Evolutionary conservation across 2,329 filamentous ascomycete genomes (phyloP).

Genomic region (Nigrospora osmanthi): DNA sequence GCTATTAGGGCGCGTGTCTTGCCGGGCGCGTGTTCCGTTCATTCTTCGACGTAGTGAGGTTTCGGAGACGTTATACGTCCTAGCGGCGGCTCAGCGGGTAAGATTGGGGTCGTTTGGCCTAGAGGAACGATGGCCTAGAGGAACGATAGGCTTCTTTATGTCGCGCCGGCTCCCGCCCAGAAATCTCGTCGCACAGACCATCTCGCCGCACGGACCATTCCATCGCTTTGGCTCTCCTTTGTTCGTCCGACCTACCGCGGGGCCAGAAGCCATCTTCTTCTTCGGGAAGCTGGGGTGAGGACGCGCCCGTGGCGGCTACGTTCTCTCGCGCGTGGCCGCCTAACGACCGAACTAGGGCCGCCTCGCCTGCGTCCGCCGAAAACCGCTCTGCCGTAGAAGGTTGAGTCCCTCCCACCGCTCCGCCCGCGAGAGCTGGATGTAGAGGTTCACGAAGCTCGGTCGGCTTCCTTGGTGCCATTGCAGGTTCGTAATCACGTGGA

Average conservation of each 20-base stretch:
- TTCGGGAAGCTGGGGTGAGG: no score
- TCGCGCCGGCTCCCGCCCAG: neutral
- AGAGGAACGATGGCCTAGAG: neutral
- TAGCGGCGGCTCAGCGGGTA: no score
- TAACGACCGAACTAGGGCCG: neutral
- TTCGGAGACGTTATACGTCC: no score
- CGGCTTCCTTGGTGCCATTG: conserved; percentile 2
- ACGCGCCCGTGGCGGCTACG: neutral
- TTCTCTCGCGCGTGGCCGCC: neutral
- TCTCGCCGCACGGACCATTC: neutral
- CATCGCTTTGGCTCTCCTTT: no score
- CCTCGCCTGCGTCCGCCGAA: neutral
- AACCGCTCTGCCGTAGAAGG: neutral
- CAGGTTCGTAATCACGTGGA: conserved; percentile 3
- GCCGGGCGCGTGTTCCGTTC: no score
- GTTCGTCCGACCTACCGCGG: no score
- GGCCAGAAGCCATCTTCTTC: no score
- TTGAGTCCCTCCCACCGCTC: neutral
- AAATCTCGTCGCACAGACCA: no score
- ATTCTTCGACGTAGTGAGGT: no score
- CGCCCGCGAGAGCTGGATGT: conserved; percentile 8
- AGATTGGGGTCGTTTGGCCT: no score
- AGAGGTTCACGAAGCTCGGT: conserved; percentile 8
- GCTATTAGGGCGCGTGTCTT: no score
- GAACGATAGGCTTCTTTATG: neutral